Evolutionary conservation across 306 rosid genomes (phyloP), one percentile per base, ranked within the genome.

Genomic region (Lathyrus aphaca): DNA sequence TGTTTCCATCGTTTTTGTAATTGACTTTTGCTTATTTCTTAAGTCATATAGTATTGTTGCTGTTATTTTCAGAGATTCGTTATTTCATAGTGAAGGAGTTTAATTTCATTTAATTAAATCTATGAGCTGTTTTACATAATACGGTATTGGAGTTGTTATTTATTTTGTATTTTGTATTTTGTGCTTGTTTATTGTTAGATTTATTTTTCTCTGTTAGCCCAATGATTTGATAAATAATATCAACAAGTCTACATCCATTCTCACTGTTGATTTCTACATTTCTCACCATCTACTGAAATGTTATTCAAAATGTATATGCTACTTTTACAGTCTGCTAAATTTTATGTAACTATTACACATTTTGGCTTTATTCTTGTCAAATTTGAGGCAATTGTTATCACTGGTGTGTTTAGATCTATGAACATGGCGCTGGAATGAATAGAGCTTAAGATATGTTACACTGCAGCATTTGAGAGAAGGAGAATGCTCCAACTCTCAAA

Each of bases 51-150:
- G 27, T 6, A 25, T 6, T 57, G 40, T 14, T 30, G 48, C 64
- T 50, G 66, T 72, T 60, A 23, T 23, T 72, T 66, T 54, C 9
- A 35, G 48, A 44, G 46, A 44, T 46, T 75, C 10, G 51, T 63
- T 25, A 25, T 45, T 8, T 72, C 75, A 38, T 64, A 71, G 75
- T 45, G 15, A 49, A 18, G 73, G 18, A 67, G 72, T 75, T 71
- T 68, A 49, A 17, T 49, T 49, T 9, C 53, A 63, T 81, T 23
- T 50, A 17, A 9, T 49, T 50, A 18, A 54, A 11, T 5, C 70
- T 58, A 43, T 57, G 70, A 70, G 83, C 30, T 67, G 38, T 40
- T 63, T 79, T 74, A 38, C 39, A 2, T 60, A 1, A 35, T 59
- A 29, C 45, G 66, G 49, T 55, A 17, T 54, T 54, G 14, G 32